phyloP scores from a whole-genome alignment of 2,329 filamentous ascomycete genomes.

The Colletotrichum cuscutae region DNA sequence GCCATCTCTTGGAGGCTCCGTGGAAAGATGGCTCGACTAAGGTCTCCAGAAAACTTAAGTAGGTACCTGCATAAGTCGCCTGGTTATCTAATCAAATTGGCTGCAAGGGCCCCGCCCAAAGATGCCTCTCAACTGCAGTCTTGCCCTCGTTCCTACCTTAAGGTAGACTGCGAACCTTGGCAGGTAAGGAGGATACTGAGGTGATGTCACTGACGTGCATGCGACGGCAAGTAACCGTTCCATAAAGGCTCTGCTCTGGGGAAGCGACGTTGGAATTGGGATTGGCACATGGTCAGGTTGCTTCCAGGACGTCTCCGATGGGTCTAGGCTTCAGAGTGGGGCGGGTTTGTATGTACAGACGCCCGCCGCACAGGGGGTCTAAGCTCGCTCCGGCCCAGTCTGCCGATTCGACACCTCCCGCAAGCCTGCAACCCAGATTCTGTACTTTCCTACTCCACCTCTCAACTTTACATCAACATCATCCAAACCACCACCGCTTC shows the following conservation, averaged over 20 bases:
- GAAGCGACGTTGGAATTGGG: neutral
- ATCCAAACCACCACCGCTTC: neutral
- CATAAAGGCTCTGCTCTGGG: neutral
- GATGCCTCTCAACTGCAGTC: neutral
- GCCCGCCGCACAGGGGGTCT: neutral
- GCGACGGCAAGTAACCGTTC: neutral
- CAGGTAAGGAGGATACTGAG: neutral
- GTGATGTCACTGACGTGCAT: neutral
- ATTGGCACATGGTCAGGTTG: slow-evolving; percentile 3
- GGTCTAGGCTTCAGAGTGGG: slow-evolving; percentile 7
- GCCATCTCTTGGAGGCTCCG: too few species aligned
- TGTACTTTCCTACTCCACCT: slow-evolving; percentile 8
- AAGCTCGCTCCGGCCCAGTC: neutral
- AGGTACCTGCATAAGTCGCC: neutral
- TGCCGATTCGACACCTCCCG: slow-evolving; percentile 3
- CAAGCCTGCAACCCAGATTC: neutral
- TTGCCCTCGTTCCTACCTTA: neutral
- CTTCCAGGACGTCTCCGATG: neutral
- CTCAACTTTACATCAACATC: slow-evolving; percentile 16
- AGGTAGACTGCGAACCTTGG: neutral
- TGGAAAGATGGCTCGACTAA: too few species aligned
- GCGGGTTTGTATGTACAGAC: neutral
- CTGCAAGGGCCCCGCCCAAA: neutral
- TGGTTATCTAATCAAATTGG: neutral
- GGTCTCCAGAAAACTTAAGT: too few species aligned